Evolutionary conservation across 192 early-diverging fungal genomes (phyloP).

Genomic region (Entomortierella lignicola): DNA sequence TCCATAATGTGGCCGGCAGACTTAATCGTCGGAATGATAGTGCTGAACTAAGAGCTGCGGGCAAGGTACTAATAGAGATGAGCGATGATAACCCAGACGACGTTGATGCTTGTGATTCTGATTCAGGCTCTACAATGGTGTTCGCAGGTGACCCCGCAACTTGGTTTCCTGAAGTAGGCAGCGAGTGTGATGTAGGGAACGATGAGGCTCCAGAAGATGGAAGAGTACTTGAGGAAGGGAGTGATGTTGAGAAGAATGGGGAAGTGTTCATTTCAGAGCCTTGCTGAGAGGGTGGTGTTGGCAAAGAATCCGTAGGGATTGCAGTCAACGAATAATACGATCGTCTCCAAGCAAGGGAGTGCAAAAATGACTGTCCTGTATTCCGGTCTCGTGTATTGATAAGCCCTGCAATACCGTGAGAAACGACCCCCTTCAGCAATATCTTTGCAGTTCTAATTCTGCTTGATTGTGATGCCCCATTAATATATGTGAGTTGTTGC

Average conservation of each 20-base stretch:
- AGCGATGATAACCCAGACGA: constrained; percentile 26
- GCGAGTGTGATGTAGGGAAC: neutral
- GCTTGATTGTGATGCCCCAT: neutral
- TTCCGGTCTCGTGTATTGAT: constrained; percentile 37
- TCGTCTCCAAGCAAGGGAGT: constrained; percentile 24
- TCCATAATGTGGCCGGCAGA: constrained; percentile 25
- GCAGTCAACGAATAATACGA: constrained; percentile 20
- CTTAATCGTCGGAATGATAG: constrained; percentile 38
- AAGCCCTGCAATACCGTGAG: constrained; percentile 28
- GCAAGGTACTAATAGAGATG: constrained; percentile 29
- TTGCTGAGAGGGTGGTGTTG: constrained; percentile 16
- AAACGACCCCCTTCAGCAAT: constrained; percentile 27
- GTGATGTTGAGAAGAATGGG: neutral
- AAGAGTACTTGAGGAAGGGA: constrained; percentile 5
- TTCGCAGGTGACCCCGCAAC: too few species aligned
- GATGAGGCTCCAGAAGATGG: neutral
- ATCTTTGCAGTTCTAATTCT: constrained; percentile 28
- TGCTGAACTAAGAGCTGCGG: constrained; percentile 21
- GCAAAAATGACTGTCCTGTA: constrained; percentile 26
- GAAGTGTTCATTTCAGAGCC: neutral
- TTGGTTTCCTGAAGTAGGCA: neutral
- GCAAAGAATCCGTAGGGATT: constrained; percentile 4
- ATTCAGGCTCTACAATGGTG: too few species aligned
- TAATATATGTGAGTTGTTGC: constrained; percentile 5
- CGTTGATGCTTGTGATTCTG: constrained; percentile 2